Conservation (phyloP, 2,329 filamentous ascomycete genomes). For the Aspergillus sp. region DNA sequence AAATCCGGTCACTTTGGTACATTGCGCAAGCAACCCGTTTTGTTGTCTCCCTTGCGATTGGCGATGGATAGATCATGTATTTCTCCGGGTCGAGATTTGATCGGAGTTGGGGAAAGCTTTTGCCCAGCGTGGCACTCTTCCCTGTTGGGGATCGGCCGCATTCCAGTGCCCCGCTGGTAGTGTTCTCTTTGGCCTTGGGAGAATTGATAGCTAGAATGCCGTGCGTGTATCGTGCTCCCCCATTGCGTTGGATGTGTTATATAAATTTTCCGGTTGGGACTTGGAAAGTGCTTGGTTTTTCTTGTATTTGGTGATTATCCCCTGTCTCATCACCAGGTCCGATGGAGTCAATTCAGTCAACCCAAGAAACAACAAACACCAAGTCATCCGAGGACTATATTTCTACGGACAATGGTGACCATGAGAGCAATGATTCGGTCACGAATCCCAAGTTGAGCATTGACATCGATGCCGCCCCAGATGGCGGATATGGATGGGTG, state of each 20-base stretch:
- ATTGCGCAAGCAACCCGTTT: constrained; percentile 4
- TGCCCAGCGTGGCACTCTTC: background rate
- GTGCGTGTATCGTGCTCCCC: background rate
- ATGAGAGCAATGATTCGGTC: background rate
- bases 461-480: background rate
- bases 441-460: constrained; percentile 3
- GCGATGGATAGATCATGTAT: background rate
- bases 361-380: background rate
- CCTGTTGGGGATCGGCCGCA: background rate
- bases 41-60: constrained; percentile 4
- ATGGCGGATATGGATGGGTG: constrained; percentile 9
- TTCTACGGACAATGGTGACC: background rate
- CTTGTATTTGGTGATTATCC: background rate
- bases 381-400: background rate
- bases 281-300: background rate
- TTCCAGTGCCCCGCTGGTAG: constrained; percentile 7
- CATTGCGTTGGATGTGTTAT: background rate
- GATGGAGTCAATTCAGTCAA: constrained; percentile 1
- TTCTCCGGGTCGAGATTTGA: background rate
- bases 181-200: background rate
- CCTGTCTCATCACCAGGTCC: background rate
- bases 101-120: background rate
- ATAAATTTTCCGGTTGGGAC: background rate
- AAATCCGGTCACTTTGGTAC: background rate
- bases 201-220: constrained; percentile 8